phyloP scores from a whole-genome alignment of 2,329 filamentous ascomycete genomes.

The Sporothrix brunneoviolacea region DNA sequence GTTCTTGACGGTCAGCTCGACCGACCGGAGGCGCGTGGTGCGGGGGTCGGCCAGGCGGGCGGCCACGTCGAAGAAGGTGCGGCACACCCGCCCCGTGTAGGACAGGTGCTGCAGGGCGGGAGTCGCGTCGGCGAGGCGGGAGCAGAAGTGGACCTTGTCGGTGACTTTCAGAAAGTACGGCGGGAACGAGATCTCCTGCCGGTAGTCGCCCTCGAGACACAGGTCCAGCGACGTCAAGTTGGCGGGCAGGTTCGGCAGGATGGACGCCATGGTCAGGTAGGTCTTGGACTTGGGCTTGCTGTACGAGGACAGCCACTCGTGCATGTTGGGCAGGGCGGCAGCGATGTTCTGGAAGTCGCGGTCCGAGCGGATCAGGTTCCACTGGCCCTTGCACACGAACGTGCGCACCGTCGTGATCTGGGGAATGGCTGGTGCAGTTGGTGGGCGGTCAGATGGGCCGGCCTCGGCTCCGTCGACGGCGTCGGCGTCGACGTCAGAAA shows the following conservation, averaged over 20 bases:
- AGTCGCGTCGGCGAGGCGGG: conserved; percentile 52
- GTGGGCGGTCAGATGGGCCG: neutral
- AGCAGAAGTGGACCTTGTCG: conserved; percentile 58
- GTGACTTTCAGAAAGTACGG: conserved; percentile 55
- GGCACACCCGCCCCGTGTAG: conserved; percentile 67
- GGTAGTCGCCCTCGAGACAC: conserved; percentile 65
- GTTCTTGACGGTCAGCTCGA: conserved; percentile 69
- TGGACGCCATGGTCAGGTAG: conserved; percentile 61
- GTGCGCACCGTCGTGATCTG: conserved; percentile 53
- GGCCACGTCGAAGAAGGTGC: conserved; percentile 57
- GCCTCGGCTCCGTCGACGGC: neutral
- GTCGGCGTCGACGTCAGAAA: neutral
- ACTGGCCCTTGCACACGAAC: conserved; percentile 66
- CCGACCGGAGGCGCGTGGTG: conserved; percentile 50
- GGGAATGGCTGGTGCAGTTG: conserved; percentile 20
- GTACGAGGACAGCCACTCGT: conserved; percentile 56
- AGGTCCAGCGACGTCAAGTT: conserved; percentile 59
- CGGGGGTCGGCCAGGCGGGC: conserved; percentile 42
- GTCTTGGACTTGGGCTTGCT: conserved; percentile 69
- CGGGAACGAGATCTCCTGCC: conserved; percentile 55
- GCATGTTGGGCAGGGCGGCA: conserved; percentile 57
- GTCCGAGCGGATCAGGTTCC: conserved; percentile 63
- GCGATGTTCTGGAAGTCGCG: conserved; percentile 58
- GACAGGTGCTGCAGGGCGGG: conserved; percentile 60
- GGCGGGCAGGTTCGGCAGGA: conserved; percentile 50